These are phyloP conservation scores for Speleostelium caveatum DNA, from an alignment of 78 protist species.

Conservation along the genomic window DNA sequence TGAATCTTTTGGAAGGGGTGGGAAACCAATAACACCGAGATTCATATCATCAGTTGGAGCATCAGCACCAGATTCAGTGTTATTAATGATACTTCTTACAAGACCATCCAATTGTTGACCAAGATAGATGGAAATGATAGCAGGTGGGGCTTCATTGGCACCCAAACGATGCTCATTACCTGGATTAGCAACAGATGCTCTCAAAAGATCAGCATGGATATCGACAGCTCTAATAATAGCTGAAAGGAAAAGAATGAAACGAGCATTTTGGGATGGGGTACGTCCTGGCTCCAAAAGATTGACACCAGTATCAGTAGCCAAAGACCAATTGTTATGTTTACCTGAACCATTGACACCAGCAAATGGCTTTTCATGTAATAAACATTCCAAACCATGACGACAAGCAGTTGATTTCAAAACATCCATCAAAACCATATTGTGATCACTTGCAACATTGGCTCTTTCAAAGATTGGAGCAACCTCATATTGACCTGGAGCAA, in stretches of 20 bases:
- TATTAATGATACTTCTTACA: constrained; percentile 4
- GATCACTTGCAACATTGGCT: constrained; percentile 88
- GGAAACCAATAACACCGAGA: constrained; percentile 85
- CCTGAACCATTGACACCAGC: constrained; percentile 95
- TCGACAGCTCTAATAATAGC: constrained; percentile 83
- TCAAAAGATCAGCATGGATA: constrained; percentile 88
- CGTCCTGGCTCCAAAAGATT: constrained; percentile 86
- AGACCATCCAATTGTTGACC: constrained; percentile 85
- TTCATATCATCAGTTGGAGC: constrained; percentile 39
- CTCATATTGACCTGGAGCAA: constrained; percentile 97
- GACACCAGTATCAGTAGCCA: constrained; percentile 75
- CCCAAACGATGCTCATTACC: constrained; percentile 97
- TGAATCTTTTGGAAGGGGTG: constrained; percentile 73
- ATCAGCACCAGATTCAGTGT: neutral
- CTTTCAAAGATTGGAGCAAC: constrained; percentile 92
- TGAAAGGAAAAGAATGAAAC: constrained; percentile 80
- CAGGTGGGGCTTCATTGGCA: constrained; percentile 97
- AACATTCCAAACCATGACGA: constrained; percentile 82
- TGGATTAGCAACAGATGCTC: constrained; percentile 85
- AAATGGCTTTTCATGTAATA: constrained; percentile 97
- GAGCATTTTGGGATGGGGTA: constrained; percentile 59
- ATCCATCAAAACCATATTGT: constrained; percentile 94
- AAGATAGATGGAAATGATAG: constrained; percentile 94
- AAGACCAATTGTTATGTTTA: constrained; percentile 95
- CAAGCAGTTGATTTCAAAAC: constrained; percentile 68